Evolutionary conservation across 305 asterid genomes (phyloP), one percentile per base, ranked within the genome.

Genomic region (Rubia tinctorum): DNA sequence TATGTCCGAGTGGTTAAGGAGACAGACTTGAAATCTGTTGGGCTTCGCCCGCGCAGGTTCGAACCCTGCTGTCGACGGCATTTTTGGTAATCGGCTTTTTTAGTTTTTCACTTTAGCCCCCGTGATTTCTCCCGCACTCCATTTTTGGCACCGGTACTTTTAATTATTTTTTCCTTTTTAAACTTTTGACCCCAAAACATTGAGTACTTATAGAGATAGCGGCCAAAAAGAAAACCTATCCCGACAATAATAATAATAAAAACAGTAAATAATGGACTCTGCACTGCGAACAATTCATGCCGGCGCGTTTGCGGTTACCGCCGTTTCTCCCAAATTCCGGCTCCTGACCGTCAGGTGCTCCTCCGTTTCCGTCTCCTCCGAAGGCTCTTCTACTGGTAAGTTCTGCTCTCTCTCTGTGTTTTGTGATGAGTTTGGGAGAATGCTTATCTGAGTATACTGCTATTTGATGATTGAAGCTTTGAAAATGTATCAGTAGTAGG

Each of bases 1-100:
- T 89, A 89, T 90, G 96, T 90, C 96, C 96, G 97, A 92, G 98
- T 90, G 91, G 98, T 90, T 85, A 90, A 90, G 96, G 94, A 86
- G 95, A 88, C 89, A 86, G 97, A 89, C 97, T 89, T 86, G 90
- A 92, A 90, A 90, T 90, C 96, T 89, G 91, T 89, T 89, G 97
- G 97, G 93, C 93, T 89, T 55, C 80, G 96, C 90, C 96, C 94
- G 94, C 91, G 96, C 94, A 89, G 96, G 94, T 88, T 90, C 92
- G 94, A 89, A 85, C 92, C 94, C 96, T 88, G 94, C 91, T 90
- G 91, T 85, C 88, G 95, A 88, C 91, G 91, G n/a, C n/a, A n/a
- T n/a, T n/a, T n/a, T n/a, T n/a, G n/a, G n/a, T n/a, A n/a, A n/a
- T n/a, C n/a, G n/a, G n/a, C n/a, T n/a, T n/a, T n/a, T n/a, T n/a